Evolutionary conservation across 2,329 filamentous ascomycete genomes (phyloP).

Genomic region (Tolypocladium ovalisporum): DNA sequence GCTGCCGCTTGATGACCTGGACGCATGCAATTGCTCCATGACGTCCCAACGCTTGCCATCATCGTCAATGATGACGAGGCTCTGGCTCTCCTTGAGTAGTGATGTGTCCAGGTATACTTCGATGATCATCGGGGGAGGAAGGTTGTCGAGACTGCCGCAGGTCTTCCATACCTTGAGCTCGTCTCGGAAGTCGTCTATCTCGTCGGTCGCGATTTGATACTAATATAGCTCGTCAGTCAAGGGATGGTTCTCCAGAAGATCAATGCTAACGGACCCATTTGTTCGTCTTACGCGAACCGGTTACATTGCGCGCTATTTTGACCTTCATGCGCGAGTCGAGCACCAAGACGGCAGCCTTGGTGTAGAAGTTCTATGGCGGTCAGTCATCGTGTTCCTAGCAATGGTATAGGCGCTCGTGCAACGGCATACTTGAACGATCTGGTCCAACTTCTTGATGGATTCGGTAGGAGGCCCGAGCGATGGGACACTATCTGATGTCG

Average conservation of each 20-base stretch:
- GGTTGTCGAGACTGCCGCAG: slow-evolving; percentile 65
- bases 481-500: slow-evolving; percentile 33
- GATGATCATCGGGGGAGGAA: slow-evolving; percentile 75
- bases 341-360: slow-evolving; percentile 76
- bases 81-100: slow-evolving; percentile 71
- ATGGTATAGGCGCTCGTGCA: not conserved
- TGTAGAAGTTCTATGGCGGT: slow-evolving; percentile 67
- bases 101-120: slow-evolving; percentile 82
- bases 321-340: slow-evolving; percentile 71
- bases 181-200: slow-evolving; percentile 78
- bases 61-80: slow-evolving; percentile 78
- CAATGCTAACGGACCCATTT: slow-evolving; percentile 57
- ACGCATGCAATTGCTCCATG: slow-evolving; percentile 64
- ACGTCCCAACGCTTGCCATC: slow-evolving; percentile 91
- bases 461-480: slow-evolving; percentile 48
- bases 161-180: slow-evolving; percentile 74
- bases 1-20: slow-evolving; percentile 40
- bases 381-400: not conserved
- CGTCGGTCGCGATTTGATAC: slow-evolving; percentile 93
- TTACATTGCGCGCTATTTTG: slow-evolving; percentile 32
- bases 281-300: slow-evolving; percentile 52
- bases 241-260: not conserved
- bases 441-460: slow-evolving; percentile 70
- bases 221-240: slow-evolving; percentile 25
- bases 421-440: slow-evolving; percentile 70